Evolutionary conservation across 2,329 filamentous ascomycete species (phyloP), one percentile per base, ranked within the genome.

Genomic region (Pseudonectria foliicola): DNA sequence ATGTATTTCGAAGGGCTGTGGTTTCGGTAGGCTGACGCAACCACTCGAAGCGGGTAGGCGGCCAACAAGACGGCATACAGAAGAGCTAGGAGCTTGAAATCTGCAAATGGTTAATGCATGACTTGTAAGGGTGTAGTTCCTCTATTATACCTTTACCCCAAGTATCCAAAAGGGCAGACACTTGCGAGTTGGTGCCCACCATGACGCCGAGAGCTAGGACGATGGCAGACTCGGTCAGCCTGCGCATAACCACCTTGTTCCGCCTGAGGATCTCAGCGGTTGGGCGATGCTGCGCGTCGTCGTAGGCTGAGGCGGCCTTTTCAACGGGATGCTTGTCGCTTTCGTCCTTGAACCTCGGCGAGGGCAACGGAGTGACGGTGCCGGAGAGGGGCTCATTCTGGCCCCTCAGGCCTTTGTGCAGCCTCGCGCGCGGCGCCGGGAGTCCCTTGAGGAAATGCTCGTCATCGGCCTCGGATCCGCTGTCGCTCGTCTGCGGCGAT

Each of bases 391-490:
- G 55, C 49, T 72, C 79, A 46, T 75, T 70, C 39, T 59, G 62
- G 39, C 75, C 80, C 40, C 82, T 74, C 31, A 95, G 60, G 7
- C 88, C 89, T 62, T 95, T 95, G 55, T 84, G 81, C 23, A 77
- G 70, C 41, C 78, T 74, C 7, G 72, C 49, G n/a, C 73, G 81
- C 3, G 89, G 85, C 3, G 89, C 85, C 2, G 90, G 89, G 14
- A 95, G 65, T 1, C 88, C 84, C 57, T 83, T 92, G 37, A 95
- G 68, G 48, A 90, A 81, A 44, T 89, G 84, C 59, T 96, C 90
- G 63, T 96, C 90, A 52, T 95, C 90, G 26, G 90, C 90, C 57
- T 96, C 90, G 13, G 89, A 94, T 15, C 90, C 90, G 57, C 88
- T 95, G 48, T 95, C 89, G 58, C 86, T 95, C 10, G 75, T 76